Evolutionary conservation across 192 early-diverging fungal species (phyloP), one percentile per base, ranked within the genome.

Genomic region (Nowakowskiella sp.): DNA sequence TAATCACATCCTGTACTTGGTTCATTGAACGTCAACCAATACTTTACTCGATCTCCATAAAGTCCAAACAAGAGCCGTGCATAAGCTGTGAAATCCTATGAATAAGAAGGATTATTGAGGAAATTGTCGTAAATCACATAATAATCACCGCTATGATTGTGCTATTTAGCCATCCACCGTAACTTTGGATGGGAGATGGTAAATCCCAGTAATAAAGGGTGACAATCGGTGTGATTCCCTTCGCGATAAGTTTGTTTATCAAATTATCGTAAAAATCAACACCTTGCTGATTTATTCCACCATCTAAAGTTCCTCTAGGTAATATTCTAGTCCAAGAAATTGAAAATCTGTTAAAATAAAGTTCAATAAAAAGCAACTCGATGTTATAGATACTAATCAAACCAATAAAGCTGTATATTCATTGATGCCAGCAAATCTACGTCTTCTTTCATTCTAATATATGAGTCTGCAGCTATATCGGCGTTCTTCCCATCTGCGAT

Each of bases 201-300:
- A 66, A 3, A 44, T 69, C 67, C 68, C 68, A 69, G 64, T 69
- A 68, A 44, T 70, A 69, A n/a, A 69, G 56, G 3, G 67, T 69
- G 24, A 62, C 64, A 4, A 71, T 6, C 19, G 67, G 67, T n/a
- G 25, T 28, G 29, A 68, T 68, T 4, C 60, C 67, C 26, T 64
- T 64, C 44, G 25, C 56, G 9, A 71, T 9, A 21, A 74, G 71
- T 10, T 53, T 36, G 51, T 73, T 47, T n/a, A 74, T 64, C 4
- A 74, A 24, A 6, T 50, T 74, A 61, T 50, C 44, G 47, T 76
- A 77, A 44, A 58, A 75, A 25, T 66, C 59, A 21, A 74, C 45
- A 6, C 70, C 72, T 8, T 32, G 9, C 21, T 34, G 43, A 45
- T 74, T 74, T 2, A 78, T 66, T 10, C 47, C 51, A 28, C 31